Evolutionary conservation across 805 yeast species (phyloP), one percentile per base, ranked within the genome.

Genomic region (Monosporozyma siamensis): DNA sequence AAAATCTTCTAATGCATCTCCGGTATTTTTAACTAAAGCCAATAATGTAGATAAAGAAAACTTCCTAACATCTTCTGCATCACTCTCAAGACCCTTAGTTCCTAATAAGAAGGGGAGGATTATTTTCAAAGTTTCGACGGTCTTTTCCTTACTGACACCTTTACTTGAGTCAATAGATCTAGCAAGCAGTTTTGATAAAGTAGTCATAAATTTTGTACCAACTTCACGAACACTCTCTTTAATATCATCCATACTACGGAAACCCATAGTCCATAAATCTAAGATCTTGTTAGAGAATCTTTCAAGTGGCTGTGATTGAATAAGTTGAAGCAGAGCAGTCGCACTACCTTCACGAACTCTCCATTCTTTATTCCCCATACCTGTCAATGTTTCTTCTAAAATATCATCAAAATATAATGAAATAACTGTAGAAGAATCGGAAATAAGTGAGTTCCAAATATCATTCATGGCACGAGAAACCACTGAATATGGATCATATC

Each of bases 171-270:
- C 79, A 12, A 83, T 70, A 20, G 75, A 69, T 32, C 77, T 69
- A 3, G 80, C 77, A 50, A 87, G 65, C 4, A 74, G 69, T 14
- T 78, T 71, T 0, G 95, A 77, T 22, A 89, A 68, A 8, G 73
- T 70, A 47, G 79, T 75, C 1, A 95, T 77, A 30, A 92, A 65
- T 27, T 72, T 73, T 31, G 71, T 64, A 8, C 95, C 97, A 37
- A 86, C 95, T 44, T 74, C 75, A 40, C 97, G 70, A 3, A 92
- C 96, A 63, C 94, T 83, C 29, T 86, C 96, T 60, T 92, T 92
- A 45, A 90, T 86, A 65, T 90, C 97, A 64, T 90, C 98, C 74
- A 90, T 75, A 0, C 77, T 75, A 54, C 98, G 73, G 65, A 90
- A 89, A 39, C 89, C 80, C 83, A 85, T 80, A 4, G 72, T 69